Conservation (phyloP, 345 rosid genomes). For the Psidium guajava region DNA sequence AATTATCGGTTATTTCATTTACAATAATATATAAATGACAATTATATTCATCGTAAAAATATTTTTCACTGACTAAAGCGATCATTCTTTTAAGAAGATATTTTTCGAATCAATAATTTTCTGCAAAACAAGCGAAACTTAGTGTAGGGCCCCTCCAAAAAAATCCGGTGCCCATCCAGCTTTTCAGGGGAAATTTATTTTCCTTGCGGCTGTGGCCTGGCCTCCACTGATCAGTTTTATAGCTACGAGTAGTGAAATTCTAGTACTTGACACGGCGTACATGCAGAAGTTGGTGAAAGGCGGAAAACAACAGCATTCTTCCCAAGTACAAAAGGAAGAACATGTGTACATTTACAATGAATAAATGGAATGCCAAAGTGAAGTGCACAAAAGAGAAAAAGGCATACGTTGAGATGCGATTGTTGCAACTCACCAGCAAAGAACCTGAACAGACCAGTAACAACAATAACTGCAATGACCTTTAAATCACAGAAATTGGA, state of each 20-base stretch:
- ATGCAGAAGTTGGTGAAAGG: not conserved
- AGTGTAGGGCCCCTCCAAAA: not conserved
- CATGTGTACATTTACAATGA: not conserved
- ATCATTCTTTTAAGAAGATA: too few relatives aligned
- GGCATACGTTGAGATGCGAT: not conserved
- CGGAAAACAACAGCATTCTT: not conserved
- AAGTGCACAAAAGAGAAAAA: not conserved
- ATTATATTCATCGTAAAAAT: not conserved
- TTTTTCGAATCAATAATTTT: not conserved
- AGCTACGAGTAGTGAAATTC: not conserved
- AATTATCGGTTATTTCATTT: not conserved
- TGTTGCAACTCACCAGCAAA: not conserved
- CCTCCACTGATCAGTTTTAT: not conserved
- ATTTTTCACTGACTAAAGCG: not conserved
- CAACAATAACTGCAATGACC: not conserved
- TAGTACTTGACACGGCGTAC: not conserved
- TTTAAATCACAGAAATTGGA: not conserved
- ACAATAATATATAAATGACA: accelerated
- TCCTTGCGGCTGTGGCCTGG: not conserved
- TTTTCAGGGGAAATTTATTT: not conserved
- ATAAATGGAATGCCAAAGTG: not conserved
- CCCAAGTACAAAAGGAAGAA: not conserved
- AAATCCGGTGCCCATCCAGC: not conserved
- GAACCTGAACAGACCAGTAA: not conserved
- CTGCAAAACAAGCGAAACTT: not conserved